Evolutionary conservation across 805 yeast species (phyloP), one percentile per base, ranked within the genome.

Genomic region (Komagataella mondaviorum): DNA sequence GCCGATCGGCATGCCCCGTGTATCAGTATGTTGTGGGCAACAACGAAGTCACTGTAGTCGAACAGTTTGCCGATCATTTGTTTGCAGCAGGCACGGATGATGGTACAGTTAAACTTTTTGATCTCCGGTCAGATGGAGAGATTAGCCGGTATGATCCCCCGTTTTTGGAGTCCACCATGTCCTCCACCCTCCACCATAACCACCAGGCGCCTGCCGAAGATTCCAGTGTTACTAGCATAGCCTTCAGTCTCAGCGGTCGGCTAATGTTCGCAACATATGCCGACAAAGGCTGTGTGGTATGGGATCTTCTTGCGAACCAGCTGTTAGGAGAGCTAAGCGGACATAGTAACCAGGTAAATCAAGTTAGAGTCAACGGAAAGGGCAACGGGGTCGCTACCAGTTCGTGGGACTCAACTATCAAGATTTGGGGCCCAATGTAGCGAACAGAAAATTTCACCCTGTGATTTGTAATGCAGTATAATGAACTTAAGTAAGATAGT

Each of bases 51-150:
- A 83, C 82, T 49, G 63, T 76, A 5, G 64, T 85, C 6, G 71
- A 75, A 54, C 79, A 79, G 58, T 82, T 83, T 60, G 88, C 88
- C 6, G 84, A 80, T 55, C 70, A 81, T 53, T 74, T 88, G 1
- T 79, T 89, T 57, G 78, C 77, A 0, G 73, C 83, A 2, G 96
- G 96, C 1, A 75, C 85, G 47, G 96, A 88, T 60, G 95, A 86
- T 62, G 90, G 91, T 3, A 63, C 73, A 0, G 69, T 86, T 23
- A 72, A 85, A 53, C 65, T 88, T 51, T 85, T 78, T 63, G 97
- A 89, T 62, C 64, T 87, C 47, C 72, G 96, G 55, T 73, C 89
- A 1, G 95, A 86, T 61, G 79, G 93, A 55, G 82, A 77, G 55
- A 60, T 88, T 46, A 73, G 79, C 6, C 62, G 58, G 16, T 88